Evolutionary conservation across 1,139 yeast species (phyloP), one percentile per base, ranked within the genome.

Genomic region (Lizanozyma gosingica): DNA sequence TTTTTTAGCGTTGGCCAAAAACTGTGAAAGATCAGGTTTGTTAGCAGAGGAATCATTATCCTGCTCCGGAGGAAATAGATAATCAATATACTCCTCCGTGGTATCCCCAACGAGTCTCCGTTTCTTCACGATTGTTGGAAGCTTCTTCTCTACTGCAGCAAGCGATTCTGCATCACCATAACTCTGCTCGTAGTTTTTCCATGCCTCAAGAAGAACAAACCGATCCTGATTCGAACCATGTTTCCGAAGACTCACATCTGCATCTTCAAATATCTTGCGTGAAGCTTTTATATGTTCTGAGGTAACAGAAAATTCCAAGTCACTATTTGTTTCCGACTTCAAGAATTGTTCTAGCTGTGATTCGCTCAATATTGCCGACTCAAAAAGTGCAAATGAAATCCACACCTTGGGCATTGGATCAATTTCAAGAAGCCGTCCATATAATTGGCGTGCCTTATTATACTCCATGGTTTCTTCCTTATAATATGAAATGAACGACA

Each of bases 351-450:
- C 51, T 27, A 79, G 45, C 52, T 83, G 88, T 8, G 59, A 61
- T 1, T 62, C 61, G 2, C 81, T 70, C 2, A 90, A 90, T 2
- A 82, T 73, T 1, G 80, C 67, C 1, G 84, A 65, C 54, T 87
- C 95, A 55, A 83, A 83, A 46, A 79, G 60, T 2, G 95, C 94
- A 51, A 66, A 71, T 15, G 80, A 68, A 6, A 84, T 71, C 92
- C 94, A 85, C 2, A 69, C 59, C 17, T 66, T 61, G 4, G 76
- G 67, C 4, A 60, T 54, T 33, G 60, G 56, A 8, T 65, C 59
- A 15, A 51, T 36, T 14, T 54, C 54, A 8, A 82, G 47, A 15
- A 73, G 59, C 15, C 64, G 52, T 39, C 73, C 70, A 50, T 73
- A 80, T 2, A 83, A 52, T 1, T 53, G 50, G 43, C 94, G 65